Conservation (phyloP, 331 rosid genomes). For the Rhamnella rubrinervis region DNA sequence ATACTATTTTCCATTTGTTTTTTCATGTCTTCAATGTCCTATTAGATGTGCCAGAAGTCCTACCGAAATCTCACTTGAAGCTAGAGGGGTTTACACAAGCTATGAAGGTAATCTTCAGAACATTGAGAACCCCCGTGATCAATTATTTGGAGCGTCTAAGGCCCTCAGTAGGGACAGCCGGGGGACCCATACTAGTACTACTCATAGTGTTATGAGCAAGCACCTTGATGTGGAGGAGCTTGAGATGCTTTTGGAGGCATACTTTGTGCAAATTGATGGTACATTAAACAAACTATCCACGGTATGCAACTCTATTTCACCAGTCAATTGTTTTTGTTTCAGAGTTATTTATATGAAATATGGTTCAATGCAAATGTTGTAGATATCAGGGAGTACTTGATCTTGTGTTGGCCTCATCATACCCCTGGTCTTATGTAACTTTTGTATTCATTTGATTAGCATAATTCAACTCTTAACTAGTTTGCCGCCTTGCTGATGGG, state of each 20-base stretch:
- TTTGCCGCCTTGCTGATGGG: too few species aligned
- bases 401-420: too few species aligned
- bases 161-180: constrained; percentile 44
- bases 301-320: constrained; percentile 41
- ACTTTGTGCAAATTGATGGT: constrained; percentile 97
- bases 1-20: not conserved
- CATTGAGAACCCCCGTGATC: constrained; percentile 29
- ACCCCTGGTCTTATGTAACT: too few species aligned
- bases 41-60: constrained; percentile 28
- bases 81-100: constrained; percentile 25
- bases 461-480: too few species aligned
- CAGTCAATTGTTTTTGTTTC: not conserved
- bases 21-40: not conserved
- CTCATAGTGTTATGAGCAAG: constrained; percentile 61
- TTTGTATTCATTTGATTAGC: too few species aligned
- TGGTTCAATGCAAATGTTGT: not conserved
- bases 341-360: not conserved
- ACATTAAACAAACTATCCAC: constrained; percentile 86
- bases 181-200: constrained; percentile 65
- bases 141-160: constrained; percentile 32
- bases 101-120: constrained; percentile 32
- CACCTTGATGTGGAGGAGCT: constrained; percentile 95
- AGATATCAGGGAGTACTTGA: not conserved
- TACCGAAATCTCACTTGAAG: constrained; percentile 36
- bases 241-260: constrained; percentile 98